Evolutionary conservation across 2,329 filamentous ascomycete genomes (phyloP), one percentile per base, ranked within the genome.

Genomic region (Fusarium sambucinum): DNA sequence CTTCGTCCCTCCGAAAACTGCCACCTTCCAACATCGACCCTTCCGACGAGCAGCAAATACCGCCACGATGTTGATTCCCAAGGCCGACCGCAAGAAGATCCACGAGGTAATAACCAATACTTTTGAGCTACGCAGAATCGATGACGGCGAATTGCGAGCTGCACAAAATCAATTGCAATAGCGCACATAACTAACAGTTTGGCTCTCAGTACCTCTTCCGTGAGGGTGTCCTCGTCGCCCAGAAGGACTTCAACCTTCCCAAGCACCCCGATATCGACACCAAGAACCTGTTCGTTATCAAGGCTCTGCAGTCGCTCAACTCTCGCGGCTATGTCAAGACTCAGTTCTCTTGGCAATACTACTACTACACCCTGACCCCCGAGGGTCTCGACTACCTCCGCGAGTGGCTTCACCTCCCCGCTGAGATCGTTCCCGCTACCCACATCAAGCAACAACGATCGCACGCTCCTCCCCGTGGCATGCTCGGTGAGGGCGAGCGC

Each of bases 361-460:
- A 98, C 92, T 99, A 99, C 92, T 99, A 99, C 91, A 97, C 96
- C 85, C 91, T 99, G 85, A 97, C 95, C 83, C 93, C 94, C 81
- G 94, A 98, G 89, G 96, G 96, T 86, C 95, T 99, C 83, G 95
- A 98, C 88, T 99, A 99, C 90, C 94, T 99, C 84, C 95, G 96
- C 82, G 96, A 99, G 89, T 99, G 96, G 96, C 94, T 99, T 78
- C 96, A 99, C 87, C 92, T 99, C 79, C 96, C 96, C 80, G 94
- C 96, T 82, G 96, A 99, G 90, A 97, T 99, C 81, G 96, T 99
- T 76, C 96, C 96, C 77, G 94, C 96, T 80, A 99, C 96, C 80
- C 96, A 99, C 92, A 98, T 99, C 88, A 99, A 99, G 93, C 94
- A 97, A 89, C 94, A 97, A 89, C 93, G 96, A 85, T 96, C 93